Evolutionary conservation across 169 alveolate species (phyloP).

Genomic region (Cryptosporidium xiaoi): DNA sequence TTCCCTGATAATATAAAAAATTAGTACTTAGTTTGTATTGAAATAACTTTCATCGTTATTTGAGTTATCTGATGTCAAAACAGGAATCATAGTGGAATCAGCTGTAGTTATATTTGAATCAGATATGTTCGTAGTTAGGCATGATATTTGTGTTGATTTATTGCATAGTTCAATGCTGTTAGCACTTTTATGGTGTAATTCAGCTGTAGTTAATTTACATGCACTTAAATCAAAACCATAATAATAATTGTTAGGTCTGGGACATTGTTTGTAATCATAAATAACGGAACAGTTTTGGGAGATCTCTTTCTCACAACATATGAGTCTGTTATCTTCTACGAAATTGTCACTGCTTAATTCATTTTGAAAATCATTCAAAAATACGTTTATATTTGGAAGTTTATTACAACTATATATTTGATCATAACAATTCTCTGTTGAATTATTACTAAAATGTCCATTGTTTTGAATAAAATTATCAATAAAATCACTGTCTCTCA

Average conservation of each 20-base stretch:
- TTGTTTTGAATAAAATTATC: not conserved
- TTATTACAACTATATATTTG: not conserved
- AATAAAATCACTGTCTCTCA: not conserved
- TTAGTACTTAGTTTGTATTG: not conserved
- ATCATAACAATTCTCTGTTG: not conserved
- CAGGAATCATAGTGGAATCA: constrained; percentile 52
- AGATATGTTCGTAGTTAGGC: constrained; percentile 44
- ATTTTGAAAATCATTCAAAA: not conserved
- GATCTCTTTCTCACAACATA: not conserved
- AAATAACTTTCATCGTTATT: constrained; percentile 37
- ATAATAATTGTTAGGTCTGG: too few relatives aligned
- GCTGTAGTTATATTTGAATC: constrained; percentile 49
- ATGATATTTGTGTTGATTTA: not conserved
- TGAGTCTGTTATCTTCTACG: not conserved
- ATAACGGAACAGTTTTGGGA: not conserved
- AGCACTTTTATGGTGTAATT: not conserved
- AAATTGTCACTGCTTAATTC: not conserved
- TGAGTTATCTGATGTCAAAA: constrained; percentile 60
- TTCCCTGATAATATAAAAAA: too few relatives aligned
- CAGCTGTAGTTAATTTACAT: not conserved
- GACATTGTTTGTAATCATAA: not conserved
- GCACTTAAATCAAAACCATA: not conserved
- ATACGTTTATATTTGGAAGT: constrained; percentile 59
- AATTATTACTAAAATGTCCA: not conserved
- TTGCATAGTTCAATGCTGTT: not conserved